Percentiles rank a stretch among this genome's conserved stretches.
phyloP scores from a whole-genome alignment of 305 asterid genomes.

The Fraxinus dipetala region DNA sequence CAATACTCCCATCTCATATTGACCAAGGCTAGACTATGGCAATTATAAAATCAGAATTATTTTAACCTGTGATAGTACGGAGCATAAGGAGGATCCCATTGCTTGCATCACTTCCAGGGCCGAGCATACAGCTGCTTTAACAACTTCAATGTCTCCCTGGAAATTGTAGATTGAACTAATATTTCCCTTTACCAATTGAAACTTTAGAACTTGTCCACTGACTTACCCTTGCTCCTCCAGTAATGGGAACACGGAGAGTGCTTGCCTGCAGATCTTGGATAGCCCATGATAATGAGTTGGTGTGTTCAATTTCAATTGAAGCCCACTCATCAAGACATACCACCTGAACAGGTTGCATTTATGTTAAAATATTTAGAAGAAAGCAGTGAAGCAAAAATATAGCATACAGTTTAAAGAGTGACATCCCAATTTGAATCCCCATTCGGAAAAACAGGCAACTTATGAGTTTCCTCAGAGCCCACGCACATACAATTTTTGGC shows the following conservation, averaged over 20 bases:
- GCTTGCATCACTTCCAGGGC: constrained; percentile 81
- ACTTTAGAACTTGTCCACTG: constrained; percentile 19
- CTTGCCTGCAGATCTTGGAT: constrained; percentile 72
- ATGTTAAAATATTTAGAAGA: constrained; percentile 11
- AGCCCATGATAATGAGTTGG: constrained; percentile 53
- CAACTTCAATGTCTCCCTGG: constrained; percentile 64
- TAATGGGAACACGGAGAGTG: constrained; percentile 80
- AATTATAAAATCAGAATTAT: constrained; percentile 1
- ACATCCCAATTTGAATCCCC: background rate
- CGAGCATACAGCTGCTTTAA: constrained; percentile 71
- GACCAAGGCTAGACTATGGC: constrained; percentile 7
- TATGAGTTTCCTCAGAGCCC: background rate
- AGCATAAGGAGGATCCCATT: constrained; percentile 64
- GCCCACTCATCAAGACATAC: constrained; percentile 72
- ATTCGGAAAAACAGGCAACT: background rate
- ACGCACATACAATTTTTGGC: background rate
- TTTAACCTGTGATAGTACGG: constrained; percentile 57
- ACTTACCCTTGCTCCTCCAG: constrained; percentile 79
- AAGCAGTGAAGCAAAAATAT: constrained; percentile 6
- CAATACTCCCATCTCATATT: background rate
- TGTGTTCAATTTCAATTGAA: constrained; percentile 63
- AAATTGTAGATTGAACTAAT: constrained; percentile 20
- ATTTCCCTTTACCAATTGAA: background rate
- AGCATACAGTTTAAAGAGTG: background rate
- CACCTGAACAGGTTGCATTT: constrained; percentile 40